Evolutionary conservation across 2,329 filamentous ascomycete genomes (phyloP), one percentile per base, ranked within the genome.

Genomic region (Colletotrichum paranaense): DNA sequence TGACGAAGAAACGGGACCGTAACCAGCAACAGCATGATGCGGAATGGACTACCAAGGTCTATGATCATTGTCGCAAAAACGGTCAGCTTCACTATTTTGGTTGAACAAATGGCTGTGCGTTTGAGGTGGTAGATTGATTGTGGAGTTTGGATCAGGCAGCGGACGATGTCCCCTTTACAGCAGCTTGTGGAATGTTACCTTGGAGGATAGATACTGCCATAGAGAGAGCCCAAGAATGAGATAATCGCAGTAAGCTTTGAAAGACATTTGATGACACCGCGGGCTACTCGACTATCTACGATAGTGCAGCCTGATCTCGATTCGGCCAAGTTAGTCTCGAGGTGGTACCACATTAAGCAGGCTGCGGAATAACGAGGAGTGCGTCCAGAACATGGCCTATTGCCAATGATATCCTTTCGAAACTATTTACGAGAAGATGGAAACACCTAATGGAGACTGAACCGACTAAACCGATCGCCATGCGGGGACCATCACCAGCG

Each of bases 1-100:
- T 86, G 82, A 80, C 78, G 1, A 76, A 74, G 32, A 53, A 9
- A 26, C 19, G 57, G 58, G 14, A 7, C n/a, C 14, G 6, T 30
- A 26, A 26, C 19, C 32, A 30, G 24, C 26, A 24, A 5, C 5
- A 49, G 22, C 26, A 68, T 7, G 46, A 67, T 5, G 68, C 72
- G 7, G 58, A 72, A n/a, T 74, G 72, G 72, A 74, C 68, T 2
- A 38, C 19, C 14, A 72, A 49, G 53, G 68, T 74, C 5, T 74
- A 68, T 14, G 59, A 74, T 1, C 46, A 74, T 42, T 74, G 72
- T 12, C 55, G 32, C 19, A 16, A 22, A 8, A 73, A 66, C 24
- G 38, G 42, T 5, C 71, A 73, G 22, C 49, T 73, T 2, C n/a
- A 32, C 19, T 16, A 49, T 4, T 35, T 72, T 11, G 64, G 9